A percentile compares a stretch with the other conserved stretches of the same genome.
phyloP scores from a whole-genome alignment of 1,139 yeast species.

The Suhomyces yuchorum region DNA sequence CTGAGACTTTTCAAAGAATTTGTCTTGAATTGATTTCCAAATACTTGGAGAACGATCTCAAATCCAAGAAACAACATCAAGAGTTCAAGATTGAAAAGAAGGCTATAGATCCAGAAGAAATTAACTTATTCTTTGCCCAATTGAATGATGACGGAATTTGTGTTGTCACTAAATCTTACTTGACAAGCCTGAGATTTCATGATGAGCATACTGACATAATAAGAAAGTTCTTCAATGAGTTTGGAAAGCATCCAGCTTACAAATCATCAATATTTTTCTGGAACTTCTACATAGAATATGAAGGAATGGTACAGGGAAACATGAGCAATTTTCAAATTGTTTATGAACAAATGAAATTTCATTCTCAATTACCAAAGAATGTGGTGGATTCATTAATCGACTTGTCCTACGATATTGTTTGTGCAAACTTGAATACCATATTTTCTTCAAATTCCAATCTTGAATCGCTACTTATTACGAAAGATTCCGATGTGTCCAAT shows the following conservation, averaged over 20 bases:
- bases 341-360: constrained; percentile 42
- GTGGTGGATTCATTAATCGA: constrained; percentile 42
- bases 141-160: constrained; percentile 36
- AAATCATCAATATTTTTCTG: constrained; percentile 53
- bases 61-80: background rate
- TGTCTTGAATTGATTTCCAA: constrained; percentile 22
- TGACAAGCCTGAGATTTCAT: constrained; percentile 16
- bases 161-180: constrained; percentile 26
- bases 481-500: constrained; percentile 30
- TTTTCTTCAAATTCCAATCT: constrained; percentile 19
- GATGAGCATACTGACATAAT: constrained; percentile 9
- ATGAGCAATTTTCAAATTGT: constrained; percentile 45
- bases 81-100: background rate
- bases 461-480: constrained; percentile 23
- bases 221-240: constrained; percentile 45
- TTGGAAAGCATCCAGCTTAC: constrained; percentile 39
- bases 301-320: constrained; percentile 43
- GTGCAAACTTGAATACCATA: constrained; percentile 28
- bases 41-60: background rate
- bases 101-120: background rate
- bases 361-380: constrained; percentile 50
- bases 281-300: constrained; percentile 57
- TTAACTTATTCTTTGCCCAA: background rate
- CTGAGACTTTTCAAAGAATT: constrained; percentile 9
- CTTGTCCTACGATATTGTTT: constrained; percentile 22